Conservation (phyloP, 2,329 filamentous ascomycete species). For the Fusarium verticillioides region DNA sequence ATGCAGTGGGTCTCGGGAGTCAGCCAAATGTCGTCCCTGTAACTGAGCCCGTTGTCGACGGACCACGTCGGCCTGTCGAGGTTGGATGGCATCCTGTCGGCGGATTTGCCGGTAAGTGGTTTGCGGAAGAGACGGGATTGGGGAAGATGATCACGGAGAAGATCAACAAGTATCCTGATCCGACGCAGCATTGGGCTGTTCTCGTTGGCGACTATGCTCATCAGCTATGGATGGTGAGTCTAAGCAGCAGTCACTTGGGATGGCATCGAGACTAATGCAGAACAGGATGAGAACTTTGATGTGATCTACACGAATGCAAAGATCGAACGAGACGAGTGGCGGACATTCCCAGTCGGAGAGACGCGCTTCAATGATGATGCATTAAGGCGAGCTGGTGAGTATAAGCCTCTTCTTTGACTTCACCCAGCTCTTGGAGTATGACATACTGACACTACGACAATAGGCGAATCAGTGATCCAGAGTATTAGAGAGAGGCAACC, state of each 20-base stretch:
- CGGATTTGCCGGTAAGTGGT: constrained; percentile 67
- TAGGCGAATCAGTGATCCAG: constrained; percentile 64
- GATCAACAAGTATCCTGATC: constrained; percentile 66
- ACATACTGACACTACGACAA: fast-evolving
- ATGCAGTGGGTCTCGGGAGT: constrained; percentile 48
- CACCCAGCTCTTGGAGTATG: fast-evolving
- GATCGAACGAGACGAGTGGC: constrained; percentile 60
- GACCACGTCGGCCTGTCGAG: constrained; percentile 54
- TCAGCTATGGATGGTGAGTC: constrained; percentile 67
- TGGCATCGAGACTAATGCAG: background rate
- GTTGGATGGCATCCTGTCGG: constrained; percentile 70
- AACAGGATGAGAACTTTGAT: constrained; percentile 64
- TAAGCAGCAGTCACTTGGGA: fast-evolving
- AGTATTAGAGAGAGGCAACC: constrained; percentile 60
- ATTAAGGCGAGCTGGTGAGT: constrained; percentile 58
- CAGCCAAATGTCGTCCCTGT: constrained; percentile 49
- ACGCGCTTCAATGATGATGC: constrained; percentile 67
- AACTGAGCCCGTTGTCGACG: constrained; percentile 44
- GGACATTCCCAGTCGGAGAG: constrained; percentile 61
- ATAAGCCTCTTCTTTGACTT: too few species aligned
- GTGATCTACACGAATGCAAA: constrained; percentile 67
- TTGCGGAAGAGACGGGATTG: constrained; percentile 65
- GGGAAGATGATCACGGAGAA: constrained; percentile 67
- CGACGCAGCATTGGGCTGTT: constrained; percentile 70
- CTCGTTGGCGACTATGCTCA: constrained; percentile 66